Evolutionary conservation across 2,329 filamentous ascomycete genomes (phyloP), one percentile per base, ranked within the genome.

Genomic region (Pyricularia sp.): DNA sequence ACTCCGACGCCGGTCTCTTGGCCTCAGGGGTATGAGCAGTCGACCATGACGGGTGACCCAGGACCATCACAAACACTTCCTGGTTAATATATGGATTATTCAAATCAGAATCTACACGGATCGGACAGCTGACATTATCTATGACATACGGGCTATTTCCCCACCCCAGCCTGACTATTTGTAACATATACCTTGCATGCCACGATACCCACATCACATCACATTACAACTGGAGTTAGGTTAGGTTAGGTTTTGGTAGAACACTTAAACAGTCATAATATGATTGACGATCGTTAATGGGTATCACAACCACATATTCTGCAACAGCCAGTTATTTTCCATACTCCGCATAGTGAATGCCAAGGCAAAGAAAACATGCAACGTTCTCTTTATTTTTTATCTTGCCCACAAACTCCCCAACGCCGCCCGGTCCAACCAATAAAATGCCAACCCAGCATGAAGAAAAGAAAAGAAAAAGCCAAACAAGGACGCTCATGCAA

Each of bases 401-500:
- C 23, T 28, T 28, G 10, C 59, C 26, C 26, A 30, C 26, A 63
- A 63, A 63, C 59, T 63, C 59, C 59, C 59, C 23, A 63, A 28
- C 25, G 25, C 59, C 25, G 14, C 25, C 59, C 59, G 26, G 26
- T 25, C 59, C 59, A 63, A 63, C 59, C 59, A 30, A 28, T 30
- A 63, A 20, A n/a, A 58, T 50, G 55, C 65, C 65, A 20, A n/a
- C 9, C 23, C 33, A 42, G 20, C 10, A 23, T 64, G 28, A 33
- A 59, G 28, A 63, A 26, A n/a, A 14, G 20, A 58, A 67, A 25
- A 26, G 50, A 50, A 55, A 65, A 28, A 58, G 20, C 1, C 58
- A 61, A 64, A 64, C 12, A 33, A 26, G 5, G 5, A 4, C 17
- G 26, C 20, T 83, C 78, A 93, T 71, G 87, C 91, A 78, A 98